Evolutionary conservation across 2,329 filamentous ascomycete species (phyloP), one percentile per base, ranked within the genome.

Genomic region (Reticulascus tulasneorum): DNA sequence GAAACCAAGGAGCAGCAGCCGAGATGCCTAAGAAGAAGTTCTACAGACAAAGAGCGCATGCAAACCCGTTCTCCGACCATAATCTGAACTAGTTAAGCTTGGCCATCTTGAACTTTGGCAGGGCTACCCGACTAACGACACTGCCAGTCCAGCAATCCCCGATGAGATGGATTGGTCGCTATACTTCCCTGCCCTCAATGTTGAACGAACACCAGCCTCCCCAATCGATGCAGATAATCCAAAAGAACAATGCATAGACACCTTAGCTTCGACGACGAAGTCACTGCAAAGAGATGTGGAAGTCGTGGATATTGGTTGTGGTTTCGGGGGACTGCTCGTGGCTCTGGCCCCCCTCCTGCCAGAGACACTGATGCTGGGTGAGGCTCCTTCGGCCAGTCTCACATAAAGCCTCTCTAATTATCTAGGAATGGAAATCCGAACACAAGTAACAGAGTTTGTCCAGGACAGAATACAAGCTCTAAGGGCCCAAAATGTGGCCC

Each of bases 1-100:
- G 71, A 33, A 63, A 64, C 23, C 66, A 75, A 44, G 69, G 75
- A 54, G 69, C 63, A 16, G 63, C 66, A 24, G 64, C 78, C 7
- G 74, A 79, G 51, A 66, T 96, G 52, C 93, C 93, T 9, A 84
- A 87, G 64, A 98, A 98, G 73, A 91, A 86, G 67, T 95, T 93
- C 67, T 98, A 95, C 62, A 80, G 93, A 37, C 93, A 98, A 64
- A 79, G 93, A 60, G 93, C 93, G 23, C 93, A 98, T 66, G 93
- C 93, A 45, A 98, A 98, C 67, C 90, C 91, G 7, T 98, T 98
- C 66, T 96, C 91, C 4, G 93, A 98, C 55, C 93, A 98, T 68
- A 71, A 78, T 39, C 71, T 98, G 57, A 73, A 75, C 53, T 98
- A 98, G 93, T 94, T 60, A 35, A 50, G 49, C 46, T 6, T 28